phyloP scores from a whole-genome alignment of 768 basidiomycete species.

The Termitomyces sp. region DNA sequence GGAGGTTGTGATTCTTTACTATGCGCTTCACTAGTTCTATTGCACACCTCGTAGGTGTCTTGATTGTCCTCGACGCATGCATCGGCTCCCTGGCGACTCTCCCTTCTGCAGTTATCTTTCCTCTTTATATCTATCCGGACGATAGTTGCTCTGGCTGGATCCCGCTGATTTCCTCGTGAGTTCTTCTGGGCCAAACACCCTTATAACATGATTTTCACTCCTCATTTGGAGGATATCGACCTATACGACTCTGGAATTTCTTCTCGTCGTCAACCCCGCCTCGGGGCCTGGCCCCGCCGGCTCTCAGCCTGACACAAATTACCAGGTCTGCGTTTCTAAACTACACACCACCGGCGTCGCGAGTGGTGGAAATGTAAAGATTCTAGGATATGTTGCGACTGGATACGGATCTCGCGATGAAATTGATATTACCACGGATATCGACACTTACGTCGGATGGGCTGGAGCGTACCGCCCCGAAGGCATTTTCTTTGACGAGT shows the following conservation, averaged over 20 bases:
- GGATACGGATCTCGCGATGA: slow-evolving; percentile 15
- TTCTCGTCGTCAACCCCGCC: slow-evolving; percentile 24
- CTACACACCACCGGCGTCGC: slow-evolving; percentile 9
- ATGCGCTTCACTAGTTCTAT: not conserved
- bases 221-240: slow-evolving; percentile 16
- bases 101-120: slow-evolving; percentile 22
- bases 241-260: slow-evolving; percentile 21
- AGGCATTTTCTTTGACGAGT: slow-evolving; percentile 33
- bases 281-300: slow-evolving; percentile 22
- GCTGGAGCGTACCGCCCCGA: slow-evolving; percentile 19
- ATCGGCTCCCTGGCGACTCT: slow-evolving; percentile 10
- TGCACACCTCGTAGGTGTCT: not conserved
- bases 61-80: slow-evolving; percentile 4
- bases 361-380: slow-evolving; percentile 18
- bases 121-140: slow-evolving; percentile 25
- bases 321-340: slow-evolving; percentile 22
- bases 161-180: slow-evolving; percentile 19
- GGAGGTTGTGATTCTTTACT: not conserved
- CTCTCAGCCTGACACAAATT: slow-evolving; percentile 22
- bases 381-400: slow-evolving; percentile 27
- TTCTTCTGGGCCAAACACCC: not conserved
- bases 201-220: not conserved
- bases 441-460: slow-evolving; percentile 26
- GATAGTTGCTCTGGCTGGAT: slow-evolving; percentile 19
- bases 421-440: slow-evolving; percentile 19